These are phyloP conservation scores for Fusarium sp. DNA, from an alignment of 2,329 filamentous ascomycete species.

Conservation along the genomic window DNA sequence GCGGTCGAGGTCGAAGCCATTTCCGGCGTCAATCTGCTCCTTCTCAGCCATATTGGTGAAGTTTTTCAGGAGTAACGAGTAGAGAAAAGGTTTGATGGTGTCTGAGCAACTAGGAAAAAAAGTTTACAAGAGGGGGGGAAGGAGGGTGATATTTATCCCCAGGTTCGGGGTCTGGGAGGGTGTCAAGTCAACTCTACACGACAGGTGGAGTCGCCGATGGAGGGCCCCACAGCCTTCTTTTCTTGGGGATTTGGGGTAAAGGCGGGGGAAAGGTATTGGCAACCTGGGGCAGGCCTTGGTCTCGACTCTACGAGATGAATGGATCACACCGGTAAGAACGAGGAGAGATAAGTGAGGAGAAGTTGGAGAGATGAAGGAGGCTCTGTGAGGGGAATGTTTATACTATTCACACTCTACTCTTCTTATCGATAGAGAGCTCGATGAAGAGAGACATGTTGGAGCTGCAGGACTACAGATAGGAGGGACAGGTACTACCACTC, in stretches of 20 bases:
- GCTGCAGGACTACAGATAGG: not conserved
- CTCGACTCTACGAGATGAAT: constrained; percentile 1
- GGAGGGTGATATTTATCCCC: constrained; percentile 28
- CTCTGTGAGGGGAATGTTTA: not conserved
- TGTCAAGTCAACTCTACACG: not conserved
- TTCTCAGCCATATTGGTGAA: constrained; percentile 31
- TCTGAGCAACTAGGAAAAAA: not conserved
- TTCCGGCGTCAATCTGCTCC: constrained; percentile 23
- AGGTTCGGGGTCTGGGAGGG: constrained; percentile 8
- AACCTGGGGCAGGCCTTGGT: constrained; percentile 22
- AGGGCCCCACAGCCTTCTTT: constrained; percentile 1
- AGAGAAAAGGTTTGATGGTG: not conserved
- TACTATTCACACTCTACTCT: not conserved
- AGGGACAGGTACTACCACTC: not conserved
- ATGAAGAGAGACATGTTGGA: not conserved
- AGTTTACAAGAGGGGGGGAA: not conserved
- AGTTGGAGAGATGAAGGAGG: not conserved
- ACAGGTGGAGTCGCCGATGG: not conserved
- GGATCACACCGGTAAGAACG: not conserved
- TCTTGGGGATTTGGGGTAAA: constrained; percentile 28
- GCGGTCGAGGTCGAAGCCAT: constrained; percentile 43
- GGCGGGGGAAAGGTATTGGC: constrained; percentile 18
- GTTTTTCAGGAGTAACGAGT: not conserved
- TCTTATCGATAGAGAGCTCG: not conserved
- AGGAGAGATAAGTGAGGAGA: not conserved